Percentiles rank a stretch among this genome's conserved stretches.
phyloP scores from a whole-genome alignment of 345 rosid genomes.

The Bruguiera sexangula region DNA sequence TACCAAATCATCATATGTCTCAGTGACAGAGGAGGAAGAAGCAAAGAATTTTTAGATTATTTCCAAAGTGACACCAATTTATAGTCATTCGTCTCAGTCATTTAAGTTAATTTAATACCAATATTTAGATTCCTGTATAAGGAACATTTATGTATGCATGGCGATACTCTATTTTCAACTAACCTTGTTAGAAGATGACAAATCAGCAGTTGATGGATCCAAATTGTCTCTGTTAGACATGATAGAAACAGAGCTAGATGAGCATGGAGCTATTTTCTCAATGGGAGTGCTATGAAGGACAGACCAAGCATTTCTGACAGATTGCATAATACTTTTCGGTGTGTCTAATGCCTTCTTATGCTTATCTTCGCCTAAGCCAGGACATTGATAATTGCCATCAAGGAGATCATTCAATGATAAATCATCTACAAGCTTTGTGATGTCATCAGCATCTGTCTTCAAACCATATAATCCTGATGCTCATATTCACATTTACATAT shows the following conservation, averaged over 20 bases:
- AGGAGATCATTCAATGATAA: slow-evolving; percentile 71
- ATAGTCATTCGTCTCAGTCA: too few species aligned
- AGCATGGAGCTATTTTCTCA: slow-evolving; percentile 35
- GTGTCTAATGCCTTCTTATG: slow-evolving; percentile 44
- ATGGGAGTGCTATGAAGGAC: slow-evolving; percentile 45
- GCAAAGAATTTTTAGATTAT: background rate
- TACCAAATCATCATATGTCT: background rate
- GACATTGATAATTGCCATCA: slow-evolving; percentile 62
- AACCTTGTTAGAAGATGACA: slow-evolving; percentile 63
- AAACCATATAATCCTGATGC: slow-evolving; percentile 75
- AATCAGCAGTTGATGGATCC: slow-evolving; percentile 35
- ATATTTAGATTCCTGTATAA: too few species aligned
- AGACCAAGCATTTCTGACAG: slow-evolving; percentile 65
- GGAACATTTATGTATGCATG: background rate
- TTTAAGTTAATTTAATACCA: too few species aligned
- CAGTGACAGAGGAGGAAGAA: background rate
- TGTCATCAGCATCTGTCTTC: slow-evolving; percentile 67
- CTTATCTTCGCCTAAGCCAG: slow-evolving; percentile 58
- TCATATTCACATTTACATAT: slow-evolving; percentile 19
- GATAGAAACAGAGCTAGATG: slow-evolving; percentile 37
- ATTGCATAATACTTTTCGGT: slow-evolving; percentile 43
- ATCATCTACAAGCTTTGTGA: slow-evolving; percentile 71
- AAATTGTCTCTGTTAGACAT: slow-evolving; percentile 44
- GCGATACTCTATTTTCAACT: slow-evolving; percentile 17
- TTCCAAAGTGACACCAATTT: background rate